These are phyloP conservation scores for Ehretia macrophylla DNA, from an alignment of 257 asterid genomes.

Conservation along the genomic window DNA sequence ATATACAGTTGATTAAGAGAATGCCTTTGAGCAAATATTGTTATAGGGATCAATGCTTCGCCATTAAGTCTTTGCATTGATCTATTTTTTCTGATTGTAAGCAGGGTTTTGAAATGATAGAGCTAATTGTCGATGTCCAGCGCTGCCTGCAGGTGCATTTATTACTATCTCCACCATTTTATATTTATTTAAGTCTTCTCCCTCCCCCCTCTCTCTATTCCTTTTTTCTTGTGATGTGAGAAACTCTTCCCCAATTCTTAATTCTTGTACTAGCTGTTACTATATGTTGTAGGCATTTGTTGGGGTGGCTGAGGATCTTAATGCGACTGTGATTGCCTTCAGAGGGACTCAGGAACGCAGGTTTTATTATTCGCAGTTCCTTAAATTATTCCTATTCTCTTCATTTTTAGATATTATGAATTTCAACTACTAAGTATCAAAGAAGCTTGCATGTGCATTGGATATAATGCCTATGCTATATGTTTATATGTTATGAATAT, in stretches of 20 bases:
- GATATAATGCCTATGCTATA: no score
- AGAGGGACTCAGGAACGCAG: slow-evolving; percentile 94
- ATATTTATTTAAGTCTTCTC: background rate
- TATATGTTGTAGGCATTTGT: slow-evolving; percentile 69
- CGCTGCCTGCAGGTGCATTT: slow-evolving; percentile 76
- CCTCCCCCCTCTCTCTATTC: background rate
- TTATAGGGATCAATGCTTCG: background rate
- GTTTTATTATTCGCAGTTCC: slow-evolving; percentile 24
- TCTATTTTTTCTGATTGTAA: slow-evolving; percentile 13
- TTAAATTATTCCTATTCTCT: slow-evolving; percentile 14
- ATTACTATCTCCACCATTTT: slow-evolving; percentile 1
- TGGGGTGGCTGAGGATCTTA: slow-evolving; percentile 79
- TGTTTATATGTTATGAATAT: no score
- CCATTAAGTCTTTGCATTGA: slow-evolving; percentile 17
- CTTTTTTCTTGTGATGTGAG: background rate
- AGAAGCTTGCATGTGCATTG: no score
- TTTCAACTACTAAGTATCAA: background rate
- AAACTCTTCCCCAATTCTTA: slow-evolving; percentile 3
- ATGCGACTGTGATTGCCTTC: slow-evolving; percentile 80
- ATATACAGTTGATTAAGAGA: slow-evolving; percentile 4
- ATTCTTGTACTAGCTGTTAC: slow-evolving; percentile 11
- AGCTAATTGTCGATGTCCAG: slow-evolving; percentile 80
- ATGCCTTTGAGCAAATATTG: slow-evolving; percentile 1
- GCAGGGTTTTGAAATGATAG: slow-evolving; percentile 94
- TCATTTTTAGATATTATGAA: background rate